Percentiles rank a stretch among this genome's conserved stretches.
These are phyloP conservation scores for Scedosporium aurantiacum DNA, from an alignment of 2,329 filamentous ascomycete genomes.

Conservation along the genomic window DNA sequence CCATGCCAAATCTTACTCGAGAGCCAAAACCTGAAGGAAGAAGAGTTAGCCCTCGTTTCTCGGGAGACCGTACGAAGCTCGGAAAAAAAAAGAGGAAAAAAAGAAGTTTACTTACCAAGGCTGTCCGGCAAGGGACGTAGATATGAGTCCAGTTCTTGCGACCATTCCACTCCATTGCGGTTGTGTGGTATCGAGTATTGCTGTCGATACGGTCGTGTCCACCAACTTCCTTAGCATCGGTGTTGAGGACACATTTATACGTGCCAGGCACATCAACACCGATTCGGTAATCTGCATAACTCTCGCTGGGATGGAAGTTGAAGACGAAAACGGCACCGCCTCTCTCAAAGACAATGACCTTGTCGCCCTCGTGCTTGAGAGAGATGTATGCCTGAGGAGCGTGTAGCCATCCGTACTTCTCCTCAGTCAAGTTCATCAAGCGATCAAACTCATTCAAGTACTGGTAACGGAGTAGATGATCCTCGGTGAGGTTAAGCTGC, in stretches of 20 bases:
- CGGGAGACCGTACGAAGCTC: background rate
- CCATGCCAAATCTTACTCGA: background rate
- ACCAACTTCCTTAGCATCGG: conserved; percentile 66
- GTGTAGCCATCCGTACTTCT: conserved; percentile 85
- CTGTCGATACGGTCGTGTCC: conserved; percentile 69
- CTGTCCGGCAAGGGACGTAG: conserved; percentile 76
- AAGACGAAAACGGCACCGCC: conserved; percentile 86
- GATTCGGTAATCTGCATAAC: conserved; percentile 85
- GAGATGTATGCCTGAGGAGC: conserved; percentile 81
- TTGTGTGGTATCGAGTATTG: conserved; percentile 83
- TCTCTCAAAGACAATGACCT: conserved; percentile 91
- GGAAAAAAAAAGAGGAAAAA: background rate
- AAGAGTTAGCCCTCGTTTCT: background rate
- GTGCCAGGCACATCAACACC: conserved; percentile 77
- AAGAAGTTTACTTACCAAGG: conserved; percentile 51
- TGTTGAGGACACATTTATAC: conserved; percentile 77
- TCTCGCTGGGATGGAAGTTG: conserved; percentile 81
- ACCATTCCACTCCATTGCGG: conserved; percentile 79
- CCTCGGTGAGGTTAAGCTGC: conserved; percentile 86
- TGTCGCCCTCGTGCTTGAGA: conserved; percentile 87
- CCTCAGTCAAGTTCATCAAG: conserved; percentile 79
- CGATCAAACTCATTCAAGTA: conserved; percentile 91
- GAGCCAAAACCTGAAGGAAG: background rate
- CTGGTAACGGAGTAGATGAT: conserved; percentile 72
- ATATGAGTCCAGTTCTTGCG: conserved; percentile 85